A percentile compares a stretch with the other conserved stretches of the same genome.
Evolutionary conservation across 495 filamentous ascomycete species (phyloP).

Genomic region (Filosporella fistucella): DNA sequence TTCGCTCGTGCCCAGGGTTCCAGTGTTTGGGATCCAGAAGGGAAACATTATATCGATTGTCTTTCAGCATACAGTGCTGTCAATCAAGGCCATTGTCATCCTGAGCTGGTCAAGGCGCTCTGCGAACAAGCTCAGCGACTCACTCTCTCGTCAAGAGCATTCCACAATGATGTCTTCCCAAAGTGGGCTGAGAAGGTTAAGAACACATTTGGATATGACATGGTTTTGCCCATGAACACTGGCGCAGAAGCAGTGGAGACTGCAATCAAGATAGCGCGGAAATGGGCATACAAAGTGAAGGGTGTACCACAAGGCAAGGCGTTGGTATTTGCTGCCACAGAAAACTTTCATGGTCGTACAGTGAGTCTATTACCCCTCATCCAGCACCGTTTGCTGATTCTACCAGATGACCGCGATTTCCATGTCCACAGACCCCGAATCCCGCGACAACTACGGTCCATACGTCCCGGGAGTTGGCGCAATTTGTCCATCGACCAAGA

Average conservation of each 20-base stretch:
- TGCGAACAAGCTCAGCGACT: slow-evolving; percentile 85
- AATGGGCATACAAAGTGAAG: slow-evolving; percentile 99
- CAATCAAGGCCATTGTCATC: slow-evolving; percentile 99
- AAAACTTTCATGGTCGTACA: slow-evolving; percentile 97
- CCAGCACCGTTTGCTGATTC: slow-evolving; percentile 16
- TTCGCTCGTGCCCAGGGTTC: slow-evolving; percentile 79
- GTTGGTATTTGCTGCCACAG: slow-evolving; percentile 73
- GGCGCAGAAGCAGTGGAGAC: slow-evolving; percentile 99
- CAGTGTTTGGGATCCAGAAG: slow-evolving; percentile 96
- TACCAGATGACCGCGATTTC: slow-evolving; percentile 87
- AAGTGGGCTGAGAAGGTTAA: slow-evolving; percentile 92
- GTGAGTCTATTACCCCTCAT: slow-evolving; percentile 44
- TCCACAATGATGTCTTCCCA: slow-evolving; percentile 99
- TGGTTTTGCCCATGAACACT: slow-evolving; percentile 99
- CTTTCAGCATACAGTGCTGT: slow-evolving; percentile 96
- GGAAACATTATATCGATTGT: slow-evolving; percentile 95
- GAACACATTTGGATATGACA: slow-evolving; percentile 85
- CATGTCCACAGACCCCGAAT: slow-evolving; percentile 91
- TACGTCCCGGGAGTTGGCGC: slow-evolving; percentile 87
- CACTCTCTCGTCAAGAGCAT: slow-evolving; percentile 91
- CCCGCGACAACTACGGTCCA: slow-evolving; percentile 93
- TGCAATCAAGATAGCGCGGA: slow-evolving; percentile 92
- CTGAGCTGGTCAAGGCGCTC: slow-evolving; percentile 85
- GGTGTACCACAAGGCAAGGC: slow-evolving; percentile 81
- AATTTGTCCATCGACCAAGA: slow-evolving; percentile 68